phyloP scores from a whole-genome alignment of 495 filamentous ascomycete species.

The Podospora conica region DNA sequence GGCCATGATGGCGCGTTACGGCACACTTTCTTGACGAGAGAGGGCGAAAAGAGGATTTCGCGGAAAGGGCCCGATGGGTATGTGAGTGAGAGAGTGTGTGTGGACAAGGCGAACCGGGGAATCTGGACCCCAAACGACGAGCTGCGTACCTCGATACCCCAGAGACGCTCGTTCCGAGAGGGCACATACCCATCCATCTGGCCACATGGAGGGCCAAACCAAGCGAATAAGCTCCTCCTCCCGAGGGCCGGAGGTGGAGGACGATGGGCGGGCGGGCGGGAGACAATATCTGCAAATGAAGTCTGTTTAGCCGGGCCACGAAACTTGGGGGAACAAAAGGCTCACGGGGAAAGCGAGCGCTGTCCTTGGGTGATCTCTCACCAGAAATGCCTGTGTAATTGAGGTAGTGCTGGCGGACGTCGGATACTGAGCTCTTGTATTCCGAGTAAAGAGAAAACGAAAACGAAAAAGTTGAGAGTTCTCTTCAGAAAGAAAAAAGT shows the following conservation, averaged over 20 bases:
- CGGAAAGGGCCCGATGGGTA: constrained; percentile 1
- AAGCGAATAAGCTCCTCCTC: neutral
- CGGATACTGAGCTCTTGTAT: neutral
- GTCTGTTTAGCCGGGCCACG: constrained; percentile 16
- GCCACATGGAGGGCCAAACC: neutral
- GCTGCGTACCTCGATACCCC: neutral
- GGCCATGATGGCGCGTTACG: neutral
- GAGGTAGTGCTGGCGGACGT: neutral
- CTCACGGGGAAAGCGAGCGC: constrained; percentile 6
- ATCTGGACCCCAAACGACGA: constrained; percentile 3
- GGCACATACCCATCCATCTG: constrained; percentile 1
- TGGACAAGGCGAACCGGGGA: constrained; percentile 11
- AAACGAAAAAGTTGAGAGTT: neutral
- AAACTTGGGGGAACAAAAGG: constrained; percentile 5
- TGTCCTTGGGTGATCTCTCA: constrained; percentile 3
- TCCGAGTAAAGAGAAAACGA: neutral
- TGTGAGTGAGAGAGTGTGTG: neutral
- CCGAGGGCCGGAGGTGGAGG: neutral
- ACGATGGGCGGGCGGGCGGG: constrained; percentile 12
- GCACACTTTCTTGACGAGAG: neutral
- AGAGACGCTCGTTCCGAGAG: neutral
- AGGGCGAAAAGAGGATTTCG: neutral
- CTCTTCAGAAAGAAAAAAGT: neutral
- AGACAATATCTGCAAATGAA: constrained; percentile 23
- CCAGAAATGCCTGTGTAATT: constrained; percentile 3